Conservation (phyloP, 805 yeast species). For the Dipodascopsis tothii region DNA sequence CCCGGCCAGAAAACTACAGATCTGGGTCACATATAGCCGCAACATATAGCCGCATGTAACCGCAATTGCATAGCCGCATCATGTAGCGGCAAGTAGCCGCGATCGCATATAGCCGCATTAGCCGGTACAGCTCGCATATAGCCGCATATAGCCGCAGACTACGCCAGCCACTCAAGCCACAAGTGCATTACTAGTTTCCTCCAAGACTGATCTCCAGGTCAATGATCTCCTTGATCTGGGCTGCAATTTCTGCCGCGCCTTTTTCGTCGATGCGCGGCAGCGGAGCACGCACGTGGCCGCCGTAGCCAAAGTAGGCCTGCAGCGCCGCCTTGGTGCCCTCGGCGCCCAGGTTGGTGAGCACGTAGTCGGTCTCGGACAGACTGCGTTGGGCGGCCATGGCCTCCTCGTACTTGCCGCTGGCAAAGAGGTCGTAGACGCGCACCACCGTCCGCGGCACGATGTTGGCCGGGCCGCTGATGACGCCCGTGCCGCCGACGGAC, state of each 20-base stretch:
- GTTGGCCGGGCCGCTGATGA: conserved; percentile 46
- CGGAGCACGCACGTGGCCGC: conserved; percentile 8
- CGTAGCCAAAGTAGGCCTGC: conserved; percentile 6
- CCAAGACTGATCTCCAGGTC: neutral
- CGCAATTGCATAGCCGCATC: too few relatives aligned
- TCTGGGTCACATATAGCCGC: too few relatives aligned
- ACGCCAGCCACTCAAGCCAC: too few relatives aligned
- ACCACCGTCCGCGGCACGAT: conserved; percentile 45
- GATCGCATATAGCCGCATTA: too few relatives aligned
- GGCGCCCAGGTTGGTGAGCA: conserved; percentile 9
- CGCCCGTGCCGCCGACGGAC: conserved; percentile 41
- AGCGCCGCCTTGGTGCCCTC: conserved; percentile 15
- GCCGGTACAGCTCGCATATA: too few relatives aligned
- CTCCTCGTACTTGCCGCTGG: conserved; percentile 35
- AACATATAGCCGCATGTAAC: too few relatives aligned
- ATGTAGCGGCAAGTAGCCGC: too few relatives aligned
- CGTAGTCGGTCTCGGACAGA: conserved; percentile 40
- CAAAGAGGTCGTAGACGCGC: conserved; percentile 29
- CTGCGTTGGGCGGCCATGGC: conserved; percentile 40
- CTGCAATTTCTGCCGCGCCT: neutral
- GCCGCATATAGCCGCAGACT: too few relatives aligned
- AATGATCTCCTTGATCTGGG: neutral
- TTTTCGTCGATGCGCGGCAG: neutral
- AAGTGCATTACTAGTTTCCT: too few relatives aligned
- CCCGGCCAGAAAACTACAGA: too few relatives aligned